phyloP scores from a whole-genome alignment of 1,139 yeast species.

The Nakaseomyces sp. region DNA sequence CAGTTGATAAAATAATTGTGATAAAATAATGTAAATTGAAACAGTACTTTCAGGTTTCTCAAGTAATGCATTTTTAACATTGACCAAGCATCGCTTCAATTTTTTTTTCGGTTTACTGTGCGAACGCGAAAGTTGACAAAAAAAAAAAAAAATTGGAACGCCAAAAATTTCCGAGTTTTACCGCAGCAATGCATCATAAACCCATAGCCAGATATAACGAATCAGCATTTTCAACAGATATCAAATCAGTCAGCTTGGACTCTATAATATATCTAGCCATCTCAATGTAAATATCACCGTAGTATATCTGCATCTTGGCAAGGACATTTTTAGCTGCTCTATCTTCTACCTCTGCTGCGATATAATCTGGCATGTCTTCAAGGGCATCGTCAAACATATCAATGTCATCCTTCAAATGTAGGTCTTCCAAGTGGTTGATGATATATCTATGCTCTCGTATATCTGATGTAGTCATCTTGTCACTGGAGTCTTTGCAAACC shows the following conservation, averaged over 20 bases:
- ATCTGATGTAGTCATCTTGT: constrained; percentile 11
- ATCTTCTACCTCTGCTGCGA: constrained; percentile 18
- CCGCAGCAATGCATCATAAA: constrained; percentile 24
- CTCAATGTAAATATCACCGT: constrained; percentile 57
- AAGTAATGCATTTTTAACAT: too few species aligned
- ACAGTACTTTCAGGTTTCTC: too few species aligned
- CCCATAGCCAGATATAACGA: constrained; percentile 60
- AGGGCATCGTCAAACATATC: constrained; percentile 25
- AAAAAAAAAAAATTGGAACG: not conserved
- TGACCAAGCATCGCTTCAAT: not conserved
- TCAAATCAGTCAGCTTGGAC: constrained; percentile 35
- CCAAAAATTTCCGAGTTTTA: not conserved
- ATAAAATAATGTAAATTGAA: too few species aligned
- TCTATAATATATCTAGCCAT: constrained; percentile 66
- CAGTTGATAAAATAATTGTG: too few species aligned
- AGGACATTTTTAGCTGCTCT: constrained; percentile 14
- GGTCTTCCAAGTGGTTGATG: constrained; percentile 19
- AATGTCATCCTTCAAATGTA: constrained; percentile 17
- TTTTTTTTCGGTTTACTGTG: not conserved
- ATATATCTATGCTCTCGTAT: constrained; percentile 18
- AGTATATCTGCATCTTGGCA: constrained; percentile 30
- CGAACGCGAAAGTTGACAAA: not conserved
- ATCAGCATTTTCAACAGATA: constrained; percentile 75
- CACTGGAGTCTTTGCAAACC: constrained; percentile 18
- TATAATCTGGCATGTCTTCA: constrained; percentile 23